Conservation (phyloP, 257 asterid genomes). For the Paulownia fortunei region DNA sequence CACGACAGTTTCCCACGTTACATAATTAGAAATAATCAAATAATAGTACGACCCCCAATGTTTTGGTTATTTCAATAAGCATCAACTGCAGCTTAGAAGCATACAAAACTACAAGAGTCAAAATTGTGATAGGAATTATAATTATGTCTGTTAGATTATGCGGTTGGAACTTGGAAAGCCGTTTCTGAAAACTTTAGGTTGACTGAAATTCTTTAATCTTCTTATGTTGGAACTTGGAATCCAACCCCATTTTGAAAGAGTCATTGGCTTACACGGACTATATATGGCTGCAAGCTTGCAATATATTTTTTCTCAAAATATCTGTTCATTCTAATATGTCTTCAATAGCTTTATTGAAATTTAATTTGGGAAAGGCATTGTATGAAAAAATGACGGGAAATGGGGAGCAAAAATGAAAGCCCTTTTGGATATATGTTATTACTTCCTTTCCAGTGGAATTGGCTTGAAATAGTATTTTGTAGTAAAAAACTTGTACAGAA, state of each 20-base stretch:
- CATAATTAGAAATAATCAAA: background rate
- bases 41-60: background rate
- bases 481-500: background rate
- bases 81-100: slow-evolving; percentile 1
- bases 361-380: too few species aligned
- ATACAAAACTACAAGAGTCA: background rate
- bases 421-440: background rate
- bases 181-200: too few species aligned
- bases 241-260: too few species aligned
- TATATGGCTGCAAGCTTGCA: too few species aligned
- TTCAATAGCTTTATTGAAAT: too few species aligned
- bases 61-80: slow-evolving; percentile 15
- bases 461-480: background rate
- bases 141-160: slow-evolving; percentile 2
- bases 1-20: background rate
- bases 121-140: slow-evolving; percentile 10
- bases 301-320: too few species aligned
- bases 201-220: slow-evolving; percentile 14
- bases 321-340: too few species aligned
- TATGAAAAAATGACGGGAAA: too few species aligned
- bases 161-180: slow-evolving; percentile 12
- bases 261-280: too few species aligned
- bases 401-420: too few species aligned
- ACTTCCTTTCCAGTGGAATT: background rate
- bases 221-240: background rate